phyloP scores from a whole-genome alignment of 2,329 filamentous ascomycete genomes.

The Aspergillus brasiliensis region DNA sequence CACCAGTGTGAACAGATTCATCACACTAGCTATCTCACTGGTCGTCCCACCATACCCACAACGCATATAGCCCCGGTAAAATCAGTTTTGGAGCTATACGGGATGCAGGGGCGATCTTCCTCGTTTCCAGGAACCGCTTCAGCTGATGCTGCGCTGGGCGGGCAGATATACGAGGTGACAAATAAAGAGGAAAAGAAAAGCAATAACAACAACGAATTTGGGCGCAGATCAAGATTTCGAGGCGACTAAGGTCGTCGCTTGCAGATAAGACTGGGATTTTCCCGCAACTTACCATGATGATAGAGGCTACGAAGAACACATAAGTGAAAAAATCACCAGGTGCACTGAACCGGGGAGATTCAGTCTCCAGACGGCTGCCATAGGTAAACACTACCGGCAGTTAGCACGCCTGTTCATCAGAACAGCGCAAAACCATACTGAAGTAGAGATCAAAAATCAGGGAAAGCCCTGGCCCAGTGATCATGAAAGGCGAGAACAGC shows the following conservation, averaged over 20 bases:
- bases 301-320: slow-evolving; percentile 68
- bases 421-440: slow-evolving; percentile 46
- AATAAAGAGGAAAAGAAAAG: slow-evolving; percentile 20
- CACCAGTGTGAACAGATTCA: slow-evolving; percentile 61
- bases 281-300: slow-evolving; percentile 74
- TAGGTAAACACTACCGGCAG: slow-evolving; percentile 68
- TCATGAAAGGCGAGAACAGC: slow-evolving; percentile 59
- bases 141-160: slow-evolving; percentile 70
- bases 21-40: slow-evolving; percentile 64
- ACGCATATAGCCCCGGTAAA: slow-evolving; percentile 61
- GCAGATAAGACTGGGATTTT: slow-evolving; percentile 22
- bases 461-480: slow-evolving; percentile 57
- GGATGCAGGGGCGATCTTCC: slow-evolving; percentile 75
- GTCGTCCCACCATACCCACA: slow-evolving; percentile 76
- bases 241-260: too few relatives aligned
- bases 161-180: slow-evolving; percentile 72
- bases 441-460: slow-evolving; percentile 77
- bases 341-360: slow-evolving; percentile 69
- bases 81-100: slow-evolving; percentile 62
- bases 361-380: slow-evolving; percentile 70
- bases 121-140: slow-evolving; percentile 82
- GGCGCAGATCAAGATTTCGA: too few relatives aligned
- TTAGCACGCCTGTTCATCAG: slow-evolving; percentile 33
- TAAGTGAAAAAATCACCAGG: slow-evolving; percentile 83
- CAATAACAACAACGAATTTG: background rate